Percentiles rank a stretch among this genome's conserved stretches.
phyloP scores from a whole-genome alignment of 2,329 filamentous ascomycete species.

The Aureobasidium musti region DNA sequence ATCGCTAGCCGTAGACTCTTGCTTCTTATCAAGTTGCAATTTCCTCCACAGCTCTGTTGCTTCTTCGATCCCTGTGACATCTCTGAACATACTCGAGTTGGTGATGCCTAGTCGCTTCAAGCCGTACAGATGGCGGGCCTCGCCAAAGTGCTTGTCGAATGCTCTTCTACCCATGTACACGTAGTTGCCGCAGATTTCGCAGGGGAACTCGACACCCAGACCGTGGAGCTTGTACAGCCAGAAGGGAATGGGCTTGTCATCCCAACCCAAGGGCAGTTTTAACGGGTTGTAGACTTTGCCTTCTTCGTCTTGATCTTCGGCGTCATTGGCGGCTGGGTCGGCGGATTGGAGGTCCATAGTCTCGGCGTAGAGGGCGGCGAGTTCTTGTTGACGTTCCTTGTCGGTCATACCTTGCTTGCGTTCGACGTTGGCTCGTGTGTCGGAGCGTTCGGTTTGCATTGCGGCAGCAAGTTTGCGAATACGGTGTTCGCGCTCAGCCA shows the following conservation, averaged over 20 bases:
- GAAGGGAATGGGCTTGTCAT: conserved; percentile 97
- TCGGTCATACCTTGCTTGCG: conserved; percentile 97
- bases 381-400: conserved; percentile 87
- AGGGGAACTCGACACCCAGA: conserved; percentile 89
- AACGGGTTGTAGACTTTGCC: conserved; percentile 96
- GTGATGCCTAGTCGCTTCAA: conserved; percentile 92
- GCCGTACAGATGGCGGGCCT: conserved; percentile 88
- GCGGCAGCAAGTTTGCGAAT: conserved; percentile 76
- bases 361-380: conserved; percentile 79
- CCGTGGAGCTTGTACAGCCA: conserved; percentile 98
- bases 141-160: conserved; percentile 98
- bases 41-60: conserved; percentile 89
- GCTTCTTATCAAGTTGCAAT: conserved; percentile 82
- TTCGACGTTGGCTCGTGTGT: conserved; percentile 93
- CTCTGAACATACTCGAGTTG: conserved; percentile 85
- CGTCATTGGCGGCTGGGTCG: conserved; percentile 52
- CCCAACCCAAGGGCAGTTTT: conserved; percentile 94
- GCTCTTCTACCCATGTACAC: conserved; percentile 97
- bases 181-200: conserved; percentile 96
- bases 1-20: conserved; percentile 71
- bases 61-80: conserved; percentile 91
- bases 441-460: conserved; percentile 83
- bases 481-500: conserved; percentile 85
- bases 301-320: conserved; percentile 63
- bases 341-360: conserved; percentile 33